These are phyloP conservation scores for Hippophae rhamnoides DNA, from an alignment of 306 rosid species.

Conservation along the genomic window DNA sequence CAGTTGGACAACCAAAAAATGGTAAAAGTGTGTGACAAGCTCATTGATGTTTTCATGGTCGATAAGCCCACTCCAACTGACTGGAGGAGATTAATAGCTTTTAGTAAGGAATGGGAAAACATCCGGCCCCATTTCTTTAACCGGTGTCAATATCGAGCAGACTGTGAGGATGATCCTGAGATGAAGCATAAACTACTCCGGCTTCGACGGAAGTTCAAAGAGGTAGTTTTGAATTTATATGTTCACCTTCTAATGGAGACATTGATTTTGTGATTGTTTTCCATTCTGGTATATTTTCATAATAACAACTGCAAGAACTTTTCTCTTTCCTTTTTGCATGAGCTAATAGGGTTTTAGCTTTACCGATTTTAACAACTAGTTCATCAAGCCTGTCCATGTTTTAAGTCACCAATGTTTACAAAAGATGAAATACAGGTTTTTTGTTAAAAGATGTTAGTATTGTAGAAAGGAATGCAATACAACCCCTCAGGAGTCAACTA, in stretches of 20 bases:
- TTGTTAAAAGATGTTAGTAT: too few species aligned
- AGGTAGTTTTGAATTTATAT: conserved; percentile 34
- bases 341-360: too few species aligned
- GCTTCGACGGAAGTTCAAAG: conserved; percentile 72
- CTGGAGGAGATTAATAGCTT: conserved; percentile 81
- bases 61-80: conserved; percentile 80
- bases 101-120: conserved; percentile 66
- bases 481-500: too few species aligned
- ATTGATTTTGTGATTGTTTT: background rate
- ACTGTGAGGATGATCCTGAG: conserved; percentile 41
- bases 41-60: conserved; percentile 80
- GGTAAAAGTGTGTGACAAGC: conserved; percentile 64
- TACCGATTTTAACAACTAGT: too few species aligned
- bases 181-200: conserved; percentile 69
- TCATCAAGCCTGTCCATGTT: too few species aligned
- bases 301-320: background rate
- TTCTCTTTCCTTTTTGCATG: too few species aligned
- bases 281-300: background rate
- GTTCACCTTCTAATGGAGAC: background rate
- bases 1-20: conserved; percentile 38
- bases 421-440: too few species aligned
- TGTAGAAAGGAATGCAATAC: too few species aligned
- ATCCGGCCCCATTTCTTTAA: conserved; percentile 69
- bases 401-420: too few species aligned
- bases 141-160: conserved; percentile 49